phyloP scores from a whole-genome alignment of 495 filamentous ascomycete genomes.

The Hyaloscypha finlandica region DNA sequence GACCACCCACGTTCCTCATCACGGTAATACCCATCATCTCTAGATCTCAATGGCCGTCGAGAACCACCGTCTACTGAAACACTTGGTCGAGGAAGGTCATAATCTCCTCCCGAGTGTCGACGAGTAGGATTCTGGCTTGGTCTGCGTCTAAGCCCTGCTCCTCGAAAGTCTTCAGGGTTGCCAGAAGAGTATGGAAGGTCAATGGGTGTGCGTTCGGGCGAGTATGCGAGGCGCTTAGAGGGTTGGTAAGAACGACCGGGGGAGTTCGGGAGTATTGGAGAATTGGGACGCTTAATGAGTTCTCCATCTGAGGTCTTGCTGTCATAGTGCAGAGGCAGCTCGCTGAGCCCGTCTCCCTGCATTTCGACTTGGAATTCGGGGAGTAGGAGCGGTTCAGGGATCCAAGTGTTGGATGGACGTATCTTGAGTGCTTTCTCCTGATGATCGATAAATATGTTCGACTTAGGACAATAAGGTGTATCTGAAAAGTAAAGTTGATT shows the following conservation, averaged over 20 bases:
- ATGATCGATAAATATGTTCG: background rate
- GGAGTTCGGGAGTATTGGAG: conserved; percentile 13
- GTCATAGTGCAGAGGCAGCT: conserved; percentile 20
- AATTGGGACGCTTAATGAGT: conserved; percentile 18
- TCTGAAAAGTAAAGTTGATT: background rate
- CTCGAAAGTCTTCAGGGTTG: conserved; percentile 15
- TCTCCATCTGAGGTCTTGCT: conserved; percentile 22
- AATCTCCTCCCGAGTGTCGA: conserved; percentile 17
- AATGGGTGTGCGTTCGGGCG: conserved; percentile 20
- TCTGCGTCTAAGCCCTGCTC: conserved; percentile 20
- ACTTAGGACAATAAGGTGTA: background rate
- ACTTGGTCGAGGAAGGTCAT: conserved; percentile 12
- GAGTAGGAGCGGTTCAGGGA: conserved; percentile 6
- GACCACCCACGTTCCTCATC: conserved; percentile 9
- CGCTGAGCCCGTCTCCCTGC: conserved; percentile 22
- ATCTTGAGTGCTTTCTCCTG: conserved; percentile 18
- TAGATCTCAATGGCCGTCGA: conserved; percentile 16
- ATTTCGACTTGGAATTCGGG: conserved; percentile 15
- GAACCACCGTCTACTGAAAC: conserved; percentile 9
- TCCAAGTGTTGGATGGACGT: conserved; percentile 14
- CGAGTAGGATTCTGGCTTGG: conserved; percentile 10
- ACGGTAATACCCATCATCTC: conserved; percentile 19
- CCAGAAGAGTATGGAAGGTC: conserved; percentile 3
- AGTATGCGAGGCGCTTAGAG: conserved; percentile 2
- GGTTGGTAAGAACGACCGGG: conserved; percentile 8